These are phyloP conservation scores for Phytophthora meadii DNA, from an alignment of 352 stramenopile species.

Conservation along the genomic window DNA sequence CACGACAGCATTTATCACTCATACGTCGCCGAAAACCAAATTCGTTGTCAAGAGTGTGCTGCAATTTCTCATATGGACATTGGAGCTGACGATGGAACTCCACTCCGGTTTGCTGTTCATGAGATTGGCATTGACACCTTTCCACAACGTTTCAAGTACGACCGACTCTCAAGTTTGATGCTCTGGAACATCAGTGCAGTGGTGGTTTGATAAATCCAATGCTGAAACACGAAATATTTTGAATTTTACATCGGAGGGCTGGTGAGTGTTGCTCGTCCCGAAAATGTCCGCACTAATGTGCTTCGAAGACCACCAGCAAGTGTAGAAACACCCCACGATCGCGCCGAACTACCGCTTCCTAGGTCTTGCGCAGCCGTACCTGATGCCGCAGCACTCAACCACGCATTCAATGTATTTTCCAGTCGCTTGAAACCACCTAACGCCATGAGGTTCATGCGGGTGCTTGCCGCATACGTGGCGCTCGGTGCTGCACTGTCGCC, in stretches of 20 bases:
- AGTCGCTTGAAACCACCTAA: constrained; percentile 51
- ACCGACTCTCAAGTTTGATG: constrained; percentile 52
- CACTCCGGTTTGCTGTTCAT: constrained; percentile 43
- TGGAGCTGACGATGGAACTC: background rate
- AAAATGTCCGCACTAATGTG: constrained; percentile 42
- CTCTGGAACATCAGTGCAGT: constrained; percentile 55
- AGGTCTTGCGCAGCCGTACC: constrained; percentile 3
- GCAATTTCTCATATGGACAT: background rate
- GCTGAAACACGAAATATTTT: background rate
- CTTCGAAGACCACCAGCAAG: constrained; percentile 38
- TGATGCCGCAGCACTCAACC: constrained; percentile 31
- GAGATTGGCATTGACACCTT: constrained; percentile 27
- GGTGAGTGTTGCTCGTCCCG: constrained; percentile 21
- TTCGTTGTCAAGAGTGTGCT: constrained; percentile 32
- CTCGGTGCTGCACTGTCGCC: constrained; percentile 4
- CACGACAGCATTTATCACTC: constrained; percentile 40
- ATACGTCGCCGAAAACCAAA: constrained; percentile 29
- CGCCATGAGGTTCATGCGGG: constrained; percentile 35
- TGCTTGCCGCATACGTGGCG: constrained; percentile 1
- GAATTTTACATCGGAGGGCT: constrained; percentile 10
- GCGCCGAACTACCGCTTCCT: constrained; percentile 22
- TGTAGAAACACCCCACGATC: constrained; percentile 33
- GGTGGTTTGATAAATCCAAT: constrained; percentile 13
- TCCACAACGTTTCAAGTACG: constrained; percentile 51
- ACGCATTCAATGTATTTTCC: constrained; percentile 43